Percentiles rank a stretch among this genome's conserved stretches.
phyloP scores from a whole-genome alignment of 1,284 basidiomycete species.

The Ganoderma multipileum region DNA sequence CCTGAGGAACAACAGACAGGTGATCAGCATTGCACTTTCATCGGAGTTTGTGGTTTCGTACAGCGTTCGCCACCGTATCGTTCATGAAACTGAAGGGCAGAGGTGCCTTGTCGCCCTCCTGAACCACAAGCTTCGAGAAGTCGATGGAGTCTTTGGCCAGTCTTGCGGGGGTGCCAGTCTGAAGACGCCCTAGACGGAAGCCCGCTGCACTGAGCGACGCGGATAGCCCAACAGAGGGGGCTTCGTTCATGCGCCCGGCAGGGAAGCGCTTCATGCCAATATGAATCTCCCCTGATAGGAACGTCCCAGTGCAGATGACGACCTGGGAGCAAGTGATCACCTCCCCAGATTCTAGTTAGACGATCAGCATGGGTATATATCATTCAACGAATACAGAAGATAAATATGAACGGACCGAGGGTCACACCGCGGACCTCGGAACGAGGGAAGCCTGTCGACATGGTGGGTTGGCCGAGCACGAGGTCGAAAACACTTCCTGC shows the following conservation, averaged over 20 bases:
- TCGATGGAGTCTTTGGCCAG: constrained; percentile 76
- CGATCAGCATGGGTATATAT: neutral
- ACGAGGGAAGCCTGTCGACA: constrained; percentile 31
- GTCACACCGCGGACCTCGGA: constrained; percentile 68
- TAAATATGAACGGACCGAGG: constrained; percentile 56
- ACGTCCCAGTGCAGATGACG: constrained; percentile 91
- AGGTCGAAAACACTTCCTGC: constrained; percentile 85
- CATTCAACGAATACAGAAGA: neutral
- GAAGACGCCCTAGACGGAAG: constrained; percentile 82
- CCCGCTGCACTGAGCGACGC: constrained; percentile 77
- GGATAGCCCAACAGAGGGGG: constrained; percentile 78
- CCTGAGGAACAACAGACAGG: constrained; percentile 43
- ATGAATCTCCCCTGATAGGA: constrained; percentile 89
- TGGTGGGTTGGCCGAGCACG: constrained; percentile 59
- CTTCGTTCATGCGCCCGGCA: constrained; percentile 83
- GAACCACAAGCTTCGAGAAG: constrained; percentile 62
- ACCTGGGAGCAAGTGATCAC: constrained; percentile 80
- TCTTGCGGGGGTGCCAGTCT: constrained; percentile 91
- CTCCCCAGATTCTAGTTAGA: constrained; percentile 71
- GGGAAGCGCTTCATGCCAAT: constrained; percentile 82
- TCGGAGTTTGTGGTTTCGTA: constrained; percentile 27
- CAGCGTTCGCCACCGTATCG: constrained; percentile 48
- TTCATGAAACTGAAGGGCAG: constrained; percentile 63
- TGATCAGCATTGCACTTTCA: neutral
- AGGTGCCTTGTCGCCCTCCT: constrained; percentile 67